Evolutionary conservation across 495 filamentous ascomycete genomes (phyloP).

Genomic region (Trichoderma erinaceum): DNA sequence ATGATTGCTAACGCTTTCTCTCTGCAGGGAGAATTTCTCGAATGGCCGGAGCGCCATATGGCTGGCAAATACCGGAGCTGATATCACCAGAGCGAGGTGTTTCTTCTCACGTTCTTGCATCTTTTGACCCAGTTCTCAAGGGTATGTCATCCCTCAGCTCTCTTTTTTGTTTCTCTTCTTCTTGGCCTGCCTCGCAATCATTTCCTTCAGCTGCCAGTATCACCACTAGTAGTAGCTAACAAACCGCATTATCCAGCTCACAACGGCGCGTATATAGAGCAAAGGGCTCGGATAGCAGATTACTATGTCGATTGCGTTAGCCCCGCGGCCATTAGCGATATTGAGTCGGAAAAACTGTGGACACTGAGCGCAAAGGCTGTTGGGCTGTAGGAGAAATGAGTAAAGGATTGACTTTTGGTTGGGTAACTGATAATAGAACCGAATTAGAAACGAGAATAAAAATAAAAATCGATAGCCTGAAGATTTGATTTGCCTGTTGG

Average conservation of each 20-base stretch:
- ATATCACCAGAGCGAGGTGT: background rate
- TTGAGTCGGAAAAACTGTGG: constrained; percentile 6
- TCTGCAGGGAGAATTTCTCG: background rate
- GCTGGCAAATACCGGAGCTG: background rate
- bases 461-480: background rate
- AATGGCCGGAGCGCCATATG: background rate
- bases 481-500: background rate
- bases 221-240: background rate
- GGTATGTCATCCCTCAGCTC: background rate
- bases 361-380: background rate
- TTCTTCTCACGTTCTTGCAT: background rate
- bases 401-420: background rate
- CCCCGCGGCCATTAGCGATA: background rate
- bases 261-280: background rate
- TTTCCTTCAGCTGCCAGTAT: background rate
- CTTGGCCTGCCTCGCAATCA: background rate
- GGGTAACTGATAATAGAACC: background rate
- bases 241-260: background rate
- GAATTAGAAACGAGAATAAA: background rate
- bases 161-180: background rate
- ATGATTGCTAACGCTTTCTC: background rate
- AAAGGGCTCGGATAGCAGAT: background rate
- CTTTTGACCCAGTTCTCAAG: constrained; percentile 8
- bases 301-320: background rate
- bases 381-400: background rate